phyloP scores from a whole-genome alignment of 2,329 filamentous ascomycete genomes.

The Pseudogymnoascus verrucosus region DNA sequence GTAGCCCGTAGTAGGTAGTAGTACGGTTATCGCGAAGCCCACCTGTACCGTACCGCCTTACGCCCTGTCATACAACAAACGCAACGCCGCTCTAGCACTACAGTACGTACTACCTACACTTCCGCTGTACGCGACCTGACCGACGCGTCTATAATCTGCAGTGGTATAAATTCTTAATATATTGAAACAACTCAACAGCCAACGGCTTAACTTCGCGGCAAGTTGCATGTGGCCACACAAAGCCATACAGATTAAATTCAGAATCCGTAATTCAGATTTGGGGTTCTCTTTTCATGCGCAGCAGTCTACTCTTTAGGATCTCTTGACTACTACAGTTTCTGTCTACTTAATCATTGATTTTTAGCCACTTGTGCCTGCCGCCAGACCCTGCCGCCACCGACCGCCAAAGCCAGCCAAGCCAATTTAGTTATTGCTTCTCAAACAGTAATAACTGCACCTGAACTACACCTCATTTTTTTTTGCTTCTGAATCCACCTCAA shows the following conservation, averaged over 20 bases:
- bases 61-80: not conserved
- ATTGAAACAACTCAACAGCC: not conserved
- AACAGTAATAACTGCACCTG: not conserved
- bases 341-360: not conserved
- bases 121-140: not conserved
- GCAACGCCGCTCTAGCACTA: not conserved
- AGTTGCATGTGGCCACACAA: not conserved
- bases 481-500: not conserved
- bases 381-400: not conserved
- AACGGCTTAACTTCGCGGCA: not conserved
- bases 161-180: not conserved
- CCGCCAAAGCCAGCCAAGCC: not conserved
- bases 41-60: not conserved
- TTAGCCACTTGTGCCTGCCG: not conserved
- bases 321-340: not conserved
- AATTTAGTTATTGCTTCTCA: too few species aligned
- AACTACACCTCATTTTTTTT: not conserved
- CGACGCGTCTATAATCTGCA: not conserved
- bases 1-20: not conserved
- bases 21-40: constrained; percentile 3
- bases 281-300: not conserved
- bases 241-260: not conserved
- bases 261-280: not conserved
- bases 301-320: not conserved
- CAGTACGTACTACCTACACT: not conserved